These are phyloP conservation scores for Phytophthora hibernalis DNA, from an alignment of 352 stramenopile genomes.

Conservation along the genomic window DNA sequence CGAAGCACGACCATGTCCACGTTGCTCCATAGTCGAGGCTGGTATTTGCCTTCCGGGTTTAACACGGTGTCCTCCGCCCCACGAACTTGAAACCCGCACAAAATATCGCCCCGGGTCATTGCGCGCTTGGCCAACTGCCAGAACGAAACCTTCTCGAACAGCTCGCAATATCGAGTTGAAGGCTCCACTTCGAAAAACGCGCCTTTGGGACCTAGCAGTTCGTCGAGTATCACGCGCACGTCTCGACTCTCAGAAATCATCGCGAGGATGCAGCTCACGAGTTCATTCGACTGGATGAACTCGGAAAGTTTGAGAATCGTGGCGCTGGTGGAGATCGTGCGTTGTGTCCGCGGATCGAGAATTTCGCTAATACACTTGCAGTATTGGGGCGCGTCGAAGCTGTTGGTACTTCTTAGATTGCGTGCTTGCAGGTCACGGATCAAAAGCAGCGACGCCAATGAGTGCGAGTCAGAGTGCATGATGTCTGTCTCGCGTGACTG, in stretches of 20 bases:
- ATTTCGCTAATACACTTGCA: slow-evolving; percentile 89
- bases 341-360: slow-evolving; percentile 86
- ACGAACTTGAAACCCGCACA: slow-evolving; percentile 79
- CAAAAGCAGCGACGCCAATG: slow-evolving; percentile 82
- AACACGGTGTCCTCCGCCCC: slow-evolving; percentile 63
- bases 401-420: neutral
- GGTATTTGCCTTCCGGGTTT: slow-evolving; percentile 75
- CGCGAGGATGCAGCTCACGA: slow-evolving; percentile 85
- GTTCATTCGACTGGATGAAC: slow-evolving; percentile 91
- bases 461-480: slow-evolving; percentile 89
- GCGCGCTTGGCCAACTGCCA: slow-evolving; percentile 81
- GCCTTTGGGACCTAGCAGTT: slow-evolving; percentile 73
- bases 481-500: slow-evolving; percentile 77
- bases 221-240: slow-evolving; percentile 82
- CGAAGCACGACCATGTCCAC: slow-evolving; percentile 79
- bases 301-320: slow-evolving; percentile 82
- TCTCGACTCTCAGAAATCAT: slow-evolving; percentile 90
- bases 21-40: slow-evolving; percentile 51
- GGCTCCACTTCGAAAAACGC: slow-evolving; percentile 78
- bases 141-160: slow-evolving; percentile 67
- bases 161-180: slow-evolving; percentile 65
- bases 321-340: slow-evolving; percentile 76
- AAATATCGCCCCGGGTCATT: slow-evolving; percentile 63
- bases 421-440: slow-evolving; percentile 80
- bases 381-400: slow-evolving; percentile 28